phyloP scores from a whole-genome alignment of 139 green algal genomes.

The Chlorella sp. region DNA sequence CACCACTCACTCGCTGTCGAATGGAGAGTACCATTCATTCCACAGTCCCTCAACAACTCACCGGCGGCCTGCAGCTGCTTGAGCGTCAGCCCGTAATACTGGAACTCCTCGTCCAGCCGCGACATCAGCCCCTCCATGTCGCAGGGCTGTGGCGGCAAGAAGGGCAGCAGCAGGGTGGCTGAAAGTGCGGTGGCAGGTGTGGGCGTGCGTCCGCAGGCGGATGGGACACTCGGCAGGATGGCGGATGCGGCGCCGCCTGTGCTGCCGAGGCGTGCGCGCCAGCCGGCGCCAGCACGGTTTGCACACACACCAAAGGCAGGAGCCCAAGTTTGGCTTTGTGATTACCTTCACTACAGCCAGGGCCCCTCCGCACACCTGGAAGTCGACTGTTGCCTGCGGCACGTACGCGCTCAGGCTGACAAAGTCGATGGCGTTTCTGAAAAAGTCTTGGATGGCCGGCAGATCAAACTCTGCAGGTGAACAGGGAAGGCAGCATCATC shows the following conservation, averaged over 20 bases:
- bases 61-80: slow-evolving; percentile 37
- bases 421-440: slow-evolving; percentile 43
- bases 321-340: too few relatives aligned
- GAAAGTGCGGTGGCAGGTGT: background rate
- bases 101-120: slow-evolving; percentile 26
- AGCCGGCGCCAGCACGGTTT: too few relatives aligned
- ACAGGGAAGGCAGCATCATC: too few relatives aligned
- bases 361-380: slow-evolving; percentile 19
- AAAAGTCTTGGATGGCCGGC: slow-evolving; percentile 35
- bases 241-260: too few relatives aligned
- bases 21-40: too few relatives aligned
- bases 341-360: background rate
- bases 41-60: too few relatives aligned
- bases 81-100: slow-evolving; percentile 21
- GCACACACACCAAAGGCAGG: too few relatives aligned
- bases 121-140: slow-evolving; percentile 35
- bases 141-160: slow-evolving; percentile 9
- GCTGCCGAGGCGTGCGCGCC: too few relatives aligned
- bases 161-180: background rate
- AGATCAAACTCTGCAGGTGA: slow-evolving; percentile 43
- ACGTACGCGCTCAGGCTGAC: slow-evolving; percentile 61
- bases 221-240: too few relatives aligned
- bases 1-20: too few relatives aligned
- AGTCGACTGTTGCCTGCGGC: slow-evolving; percentile 36
- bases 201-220: too few relatives aligned